Base-by-base conservation (phyloP, 495 filamentous ascomycete species). In the Chaetomidium leptoderma region DNA sequence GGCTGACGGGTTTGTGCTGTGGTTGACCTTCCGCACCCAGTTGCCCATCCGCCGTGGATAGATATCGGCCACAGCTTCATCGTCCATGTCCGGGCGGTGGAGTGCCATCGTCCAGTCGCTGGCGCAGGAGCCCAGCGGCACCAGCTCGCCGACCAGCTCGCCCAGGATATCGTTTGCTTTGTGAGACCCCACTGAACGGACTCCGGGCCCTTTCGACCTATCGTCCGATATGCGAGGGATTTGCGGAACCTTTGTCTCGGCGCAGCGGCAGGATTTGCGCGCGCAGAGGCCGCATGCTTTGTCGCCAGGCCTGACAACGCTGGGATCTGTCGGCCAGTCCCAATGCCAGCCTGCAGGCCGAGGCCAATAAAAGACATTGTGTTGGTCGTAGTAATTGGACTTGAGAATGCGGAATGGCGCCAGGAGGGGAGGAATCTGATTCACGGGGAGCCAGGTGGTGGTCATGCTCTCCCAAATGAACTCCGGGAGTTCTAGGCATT, bases 21-120 rank as follows among this genome's bases (percentile, higher is more conserved):
- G 68, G 16, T 24, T 53, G 54, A 70, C 68, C 27, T 63, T 63
- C n/a, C 68, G 64, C 10, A 69, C 66, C 68, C 68, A 70, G 48
- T 70, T 70, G 29, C 68, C 68, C 52, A 55, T 60, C 21, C 49
- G 45, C 27, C 47, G 47, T 6, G 66, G 57, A 16, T 62, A 67
- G 17, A 70, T 65, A 29, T 70, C 66, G 9, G 68, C 68, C 8
- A 70, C 64, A 6, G 47, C n/a, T 24, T 53, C 42, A 36, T 63
- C 47, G 2, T 58, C 50, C 5, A 69, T 33, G 44, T 69, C 68
- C 26, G 66, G 68, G 2, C 66, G 55, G 27, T 60, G 49, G 11
- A 70, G 35, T 47, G 55, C 49, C 47, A 67, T 49, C 23, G 64
- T 57, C 66, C 66, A 70, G 37, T 65, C 49, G 40, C 23, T 19